Conservation (phyloP, 495 filamentous ascomycete species). For the Jackrogersella multiformis region DNA sequence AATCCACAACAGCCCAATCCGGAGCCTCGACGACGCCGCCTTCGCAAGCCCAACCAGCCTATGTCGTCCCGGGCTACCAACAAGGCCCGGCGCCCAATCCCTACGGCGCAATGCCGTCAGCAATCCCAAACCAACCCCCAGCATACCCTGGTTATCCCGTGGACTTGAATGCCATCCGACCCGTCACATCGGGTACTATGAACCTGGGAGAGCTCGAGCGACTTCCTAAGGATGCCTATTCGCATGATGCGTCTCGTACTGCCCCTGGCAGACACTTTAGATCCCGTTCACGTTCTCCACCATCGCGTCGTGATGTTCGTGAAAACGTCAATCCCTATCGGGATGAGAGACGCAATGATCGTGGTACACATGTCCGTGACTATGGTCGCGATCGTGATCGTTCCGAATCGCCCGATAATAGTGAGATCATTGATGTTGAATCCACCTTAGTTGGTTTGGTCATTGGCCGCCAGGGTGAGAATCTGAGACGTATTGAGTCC, state of each 20-base stretch:
- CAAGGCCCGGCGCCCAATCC: slow-evolving; percentile 48
- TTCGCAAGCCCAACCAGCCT: slow-evolving; percentile 48
- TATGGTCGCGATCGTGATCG: slow-evolving; percentile 71
- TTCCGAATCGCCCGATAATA: slow-evolving; percentile 72
- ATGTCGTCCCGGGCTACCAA: slow-evolving; percentile 52
- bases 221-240: slow-evolving; percentile 51
- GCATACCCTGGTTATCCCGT: slow-evolving; percentile 56
- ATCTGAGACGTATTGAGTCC: slow-evolving; percentile 77
- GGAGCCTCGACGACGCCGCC: slow-evolving; percentile 47
- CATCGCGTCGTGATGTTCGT: slow-evolving; percentile 72
- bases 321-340: slow-evolving; percentile 79
- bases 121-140: slow-evolving; percentile 46
- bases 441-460: slow-evolving; percentile 81
- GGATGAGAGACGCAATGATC: slow-evolving; percentile 76
- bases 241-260: slow-evolving; percentile 51
- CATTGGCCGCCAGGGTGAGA: slow-evolving; percentile 85
- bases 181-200: slow-evolving; percentile 75
- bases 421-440: slow-evolving; percentile 79
- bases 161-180: slow-evolving; percentile 78
- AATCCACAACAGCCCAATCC: slow-evolving; percentile 17
- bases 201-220: slow-evolving; percentile 72
- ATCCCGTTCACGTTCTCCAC: slow-evolving; percentile 75
- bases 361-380: slow-evolving; percentile 61
- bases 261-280: slow-evolving; percentile 61
- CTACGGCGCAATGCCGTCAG: slow-evolving; percentile 40